phyloP scores from a whole-genome alignment of 176 grass and related monocot genomes.

The Paspalum notatum region DNA sequence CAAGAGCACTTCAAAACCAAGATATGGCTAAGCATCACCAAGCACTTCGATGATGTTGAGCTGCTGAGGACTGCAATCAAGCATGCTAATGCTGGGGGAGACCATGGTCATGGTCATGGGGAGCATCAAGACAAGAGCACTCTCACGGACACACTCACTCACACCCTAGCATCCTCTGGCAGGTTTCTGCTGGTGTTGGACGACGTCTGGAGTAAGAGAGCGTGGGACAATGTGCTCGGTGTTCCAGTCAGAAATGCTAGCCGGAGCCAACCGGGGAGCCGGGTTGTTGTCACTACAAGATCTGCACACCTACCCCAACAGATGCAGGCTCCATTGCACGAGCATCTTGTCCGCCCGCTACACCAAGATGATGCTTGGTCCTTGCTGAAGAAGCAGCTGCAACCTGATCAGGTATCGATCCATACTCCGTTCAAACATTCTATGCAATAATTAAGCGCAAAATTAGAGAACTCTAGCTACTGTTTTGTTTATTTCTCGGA shows the following conservation, averaged over 20 bases:
- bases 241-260: neutral
- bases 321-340: neutral
- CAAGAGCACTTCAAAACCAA: neutral
- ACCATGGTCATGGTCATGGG: neutral
- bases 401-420: neutral
- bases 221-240: neutral
- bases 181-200: neutral
- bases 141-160: neutral
- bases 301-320: neutral
- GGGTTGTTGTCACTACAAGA: neutral
- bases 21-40: slow-evolving; percentile 6
- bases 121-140: neutral
- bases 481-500: too few species aligned
- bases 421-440: neutral
- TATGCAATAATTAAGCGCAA: neutral
- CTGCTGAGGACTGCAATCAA: neutral
- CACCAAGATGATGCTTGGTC: neutral
- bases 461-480: too few species aligned
- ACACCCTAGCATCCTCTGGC: too few species aligned
- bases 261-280: neutral
- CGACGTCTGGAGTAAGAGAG: neutral
- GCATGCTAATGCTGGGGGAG: neutral
- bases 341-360: neutral
- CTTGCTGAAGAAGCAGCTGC: neutral
- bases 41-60: neutral